Evolutionary conservation across 2,329 filamentous ascomycete species (phyloP).

Genomic region (Aureobasidium sp.): DNA sequence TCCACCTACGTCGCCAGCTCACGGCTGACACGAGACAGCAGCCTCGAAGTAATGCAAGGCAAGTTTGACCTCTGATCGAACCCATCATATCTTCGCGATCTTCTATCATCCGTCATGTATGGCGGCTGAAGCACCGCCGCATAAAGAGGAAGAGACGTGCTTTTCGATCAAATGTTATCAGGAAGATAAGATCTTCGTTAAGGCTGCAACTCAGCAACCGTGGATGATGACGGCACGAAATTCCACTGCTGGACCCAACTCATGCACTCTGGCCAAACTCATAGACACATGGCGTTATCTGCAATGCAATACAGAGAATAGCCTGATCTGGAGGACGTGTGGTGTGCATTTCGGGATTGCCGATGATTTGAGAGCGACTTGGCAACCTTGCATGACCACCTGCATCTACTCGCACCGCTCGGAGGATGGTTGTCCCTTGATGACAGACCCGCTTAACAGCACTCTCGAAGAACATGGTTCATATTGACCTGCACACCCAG

Average conservation of each 20-base stretch:
- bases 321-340: background rate
- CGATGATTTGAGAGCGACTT: background rate
- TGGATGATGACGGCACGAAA: background rate
- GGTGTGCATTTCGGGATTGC: background rate
- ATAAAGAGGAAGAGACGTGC: no score
- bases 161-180: no score
- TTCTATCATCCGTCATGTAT: no score
- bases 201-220: background rate
- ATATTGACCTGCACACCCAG: background rate
- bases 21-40: no score
- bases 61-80: no score
- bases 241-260: background rate
- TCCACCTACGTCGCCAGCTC: no score
- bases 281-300: background rate
- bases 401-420: background rate
- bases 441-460: background rate
- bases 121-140: no score
- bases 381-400: background rate
- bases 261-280: background rate
- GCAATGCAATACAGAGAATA: background rate
- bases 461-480: background rate
- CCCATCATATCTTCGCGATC: no score
- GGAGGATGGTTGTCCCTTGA: background rate
- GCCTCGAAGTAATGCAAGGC: no score
- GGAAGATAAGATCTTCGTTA: background rate